Percentiles rank a stretch among this genome's conserved stretches.
These are phyloP conservation scores for Yamadazyma sp. DNA, from an alignment of 805 yeast genomes.

Conservation along the genomic window DNA sequence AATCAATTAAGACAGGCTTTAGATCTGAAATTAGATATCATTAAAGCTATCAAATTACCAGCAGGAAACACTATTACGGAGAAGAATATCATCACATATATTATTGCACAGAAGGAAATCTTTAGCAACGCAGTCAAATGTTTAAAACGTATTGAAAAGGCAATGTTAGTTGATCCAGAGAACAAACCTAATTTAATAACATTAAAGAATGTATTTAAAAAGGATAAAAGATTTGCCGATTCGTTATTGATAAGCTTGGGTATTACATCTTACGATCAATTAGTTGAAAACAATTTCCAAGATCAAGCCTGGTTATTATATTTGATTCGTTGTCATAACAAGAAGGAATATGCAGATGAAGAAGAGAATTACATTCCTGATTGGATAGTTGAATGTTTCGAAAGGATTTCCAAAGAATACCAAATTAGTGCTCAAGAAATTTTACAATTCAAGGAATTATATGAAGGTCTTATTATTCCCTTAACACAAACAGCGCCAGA, in stretches of 20 bases:
- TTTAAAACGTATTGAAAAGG: slow-evolving; percentile 45
- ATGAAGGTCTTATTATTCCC: slow-evolving; percentile 51
- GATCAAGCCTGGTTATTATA: slow-evolving; percentile 62
- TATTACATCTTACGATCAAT: slow-evolving; percentile 49
- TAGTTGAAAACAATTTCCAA: slow-evolving; percentile 45
- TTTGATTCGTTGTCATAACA: slow-evolving; percentile 58
- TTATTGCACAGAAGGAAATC: slow-evolving; percentile 46
- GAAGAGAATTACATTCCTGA: slow-evolving; percentile 41
- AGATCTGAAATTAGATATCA: slow-evolving; percentile 44
- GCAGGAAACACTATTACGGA: slow-evolving; percentile 4
- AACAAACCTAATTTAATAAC: slow-evolving; percentile 47
- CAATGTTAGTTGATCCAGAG: slow-evolving; percentile 31
- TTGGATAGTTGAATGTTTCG: slow-evolving; percentile 46
- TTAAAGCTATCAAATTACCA: slow-evolving; percentile 9
- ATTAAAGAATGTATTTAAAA: slow-evolving; percentile 55
- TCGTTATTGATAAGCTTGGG: slow-evolving; percentile 59
- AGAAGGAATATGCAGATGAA: slow-evolving; percentile 24
- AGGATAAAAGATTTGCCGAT: slow-evolving; percentile 51
- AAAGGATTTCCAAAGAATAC: slow-evolving; percentile 31
- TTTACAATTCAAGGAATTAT: slow-evolving; percentile 49
- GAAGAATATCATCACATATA: slow-evolving; percentile 41
- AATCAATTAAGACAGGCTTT: slow-evolving; percentile 52
- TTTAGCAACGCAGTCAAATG: slow-evolving; percentile 45
- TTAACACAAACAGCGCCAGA: slow-evolving; percentile 52
- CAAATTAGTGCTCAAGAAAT: slow-evolving; percentile 52